Conservation (phyloP, 75 land plant genomes). For the Picea sitchensis region DNA sequence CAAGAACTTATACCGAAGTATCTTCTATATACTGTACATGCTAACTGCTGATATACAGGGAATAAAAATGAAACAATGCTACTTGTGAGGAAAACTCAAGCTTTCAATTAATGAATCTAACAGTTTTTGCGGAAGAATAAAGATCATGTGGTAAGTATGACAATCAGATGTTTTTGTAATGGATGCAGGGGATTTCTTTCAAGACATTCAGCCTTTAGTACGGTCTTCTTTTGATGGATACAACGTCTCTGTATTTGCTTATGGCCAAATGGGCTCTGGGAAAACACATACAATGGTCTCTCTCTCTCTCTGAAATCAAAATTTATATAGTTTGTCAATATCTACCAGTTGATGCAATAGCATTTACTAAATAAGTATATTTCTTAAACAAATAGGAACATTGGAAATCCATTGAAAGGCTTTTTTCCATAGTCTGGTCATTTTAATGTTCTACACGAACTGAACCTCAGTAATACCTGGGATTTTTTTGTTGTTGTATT, state of each 20-base stretch:
- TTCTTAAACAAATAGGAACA: neutral
- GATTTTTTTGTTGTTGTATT: too few relatives aligned
- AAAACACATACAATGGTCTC: constrained; percentile 93
- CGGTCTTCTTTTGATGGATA: constrained; percentile 99
- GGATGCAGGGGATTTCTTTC: constrained; percentile 80
- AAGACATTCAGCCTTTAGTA: constrained; percentile 85
- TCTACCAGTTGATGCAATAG: neutral
- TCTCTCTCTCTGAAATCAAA: neutral
- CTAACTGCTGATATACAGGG: neutral
- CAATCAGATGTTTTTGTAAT: neutral
- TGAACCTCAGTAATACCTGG: too few relatives aligned
- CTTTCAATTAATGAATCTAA: neutral
- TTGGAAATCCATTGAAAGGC: neutral
- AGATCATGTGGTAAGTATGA: neutral
- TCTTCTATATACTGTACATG: neutral
- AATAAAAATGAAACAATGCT: neutral
- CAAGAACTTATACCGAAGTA: neutral
- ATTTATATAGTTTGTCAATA: neutral
- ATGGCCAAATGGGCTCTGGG: constrained; percentile 85
- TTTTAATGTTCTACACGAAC: neutral
- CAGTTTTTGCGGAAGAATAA: neutral
- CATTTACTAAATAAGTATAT: neutral
- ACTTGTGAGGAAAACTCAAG: neutral
- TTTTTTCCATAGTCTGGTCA: neutral
- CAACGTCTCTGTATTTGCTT: constrained; percentile 89